Percentiles rank a stretch among this genome's conserved stretches.
Conservation (phyloP, 192 early-diverging fungal species). For the Rhizophagus clarus region DNA sequence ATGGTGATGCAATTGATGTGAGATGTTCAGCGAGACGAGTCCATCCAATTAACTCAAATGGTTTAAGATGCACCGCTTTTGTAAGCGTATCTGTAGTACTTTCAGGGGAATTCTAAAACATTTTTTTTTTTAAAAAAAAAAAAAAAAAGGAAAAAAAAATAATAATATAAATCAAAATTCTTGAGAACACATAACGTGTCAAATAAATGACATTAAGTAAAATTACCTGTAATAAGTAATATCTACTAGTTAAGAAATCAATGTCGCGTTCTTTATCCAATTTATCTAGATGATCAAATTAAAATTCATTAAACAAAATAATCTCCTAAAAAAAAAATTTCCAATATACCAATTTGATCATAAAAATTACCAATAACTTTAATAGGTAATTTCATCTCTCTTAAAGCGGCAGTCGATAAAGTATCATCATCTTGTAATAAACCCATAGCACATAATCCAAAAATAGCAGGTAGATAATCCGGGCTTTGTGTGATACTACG, state of each 20-base stretch:
- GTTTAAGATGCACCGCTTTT: constrained; percentile 48
- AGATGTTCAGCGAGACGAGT: constrained; percentile 43
- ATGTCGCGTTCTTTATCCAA: constrained; percentile 21
- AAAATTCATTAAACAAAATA: background rate
- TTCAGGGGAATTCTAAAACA: constrained; percentile 26
- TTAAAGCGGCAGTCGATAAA: constrained; percentile 63
- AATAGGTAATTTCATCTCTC: constrained; percentile 64
- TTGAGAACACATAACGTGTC: background rate
- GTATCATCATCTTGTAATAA: constrained; percentile 63
- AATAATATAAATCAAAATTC: no score
- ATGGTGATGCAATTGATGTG: constrained; percentile 29
- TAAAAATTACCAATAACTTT: constrained; percentile 42
- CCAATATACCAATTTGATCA: background rate
- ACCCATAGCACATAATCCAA: constrained; percentile 70
- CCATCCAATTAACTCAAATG: constrained; percentile 44
- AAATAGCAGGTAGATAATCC: constrained; percentile 62
- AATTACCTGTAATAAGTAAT: constrained; percentile 38
- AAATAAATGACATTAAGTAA: no score
- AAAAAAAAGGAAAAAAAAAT: background rate
- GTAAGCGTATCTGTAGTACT: constrained; percentile 40
- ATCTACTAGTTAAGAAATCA: constrained; percentile 20
- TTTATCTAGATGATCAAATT: constrained; percentile 35
- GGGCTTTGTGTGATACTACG: constrained; percentile 57
- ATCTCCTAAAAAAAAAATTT: no score
- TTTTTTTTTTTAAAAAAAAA: no score